Conservation (phyloP, 2,329 filamentous ascomycete species). For the Ceratocystis destructans region DNA sequence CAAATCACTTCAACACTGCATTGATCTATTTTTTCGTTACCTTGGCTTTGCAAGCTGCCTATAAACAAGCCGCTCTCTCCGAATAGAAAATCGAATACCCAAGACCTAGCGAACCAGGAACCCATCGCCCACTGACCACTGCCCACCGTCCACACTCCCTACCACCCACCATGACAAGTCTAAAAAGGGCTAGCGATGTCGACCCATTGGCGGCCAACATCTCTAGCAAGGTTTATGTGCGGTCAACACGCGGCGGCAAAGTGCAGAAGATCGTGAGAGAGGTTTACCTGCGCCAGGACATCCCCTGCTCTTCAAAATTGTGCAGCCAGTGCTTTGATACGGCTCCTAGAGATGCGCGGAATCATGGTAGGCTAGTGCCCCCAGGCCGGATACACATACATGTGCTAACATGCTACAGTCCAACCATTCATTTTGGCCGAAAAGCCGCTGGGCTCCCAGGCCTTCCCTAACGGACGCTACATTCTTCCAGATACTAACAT, state of each 20-base stretch:
- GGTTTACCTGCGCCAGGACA: conserved; percentile 89
- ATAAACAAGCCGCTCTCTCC: neutral
- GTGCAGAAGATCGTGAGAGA: conserved; percentile 98
- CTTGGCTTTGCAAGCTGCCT: neutral
- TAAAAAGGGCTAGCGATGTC: conserved; percentile 43
- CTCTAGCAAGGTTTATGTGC: conserved; percentile 89
- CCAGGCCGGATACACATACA: neutral
- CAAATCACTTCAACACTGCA: neutral
- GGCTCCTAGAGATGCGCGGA: conserved; percentile 66
- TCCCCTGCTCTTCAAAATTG: conserved; percentile 87
- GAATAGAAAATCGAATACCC: neutral
- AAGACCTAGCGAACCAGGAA: neutral
- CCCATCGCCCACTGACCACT: neutral
- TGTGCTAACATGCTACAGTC: conserved; percentile 28
- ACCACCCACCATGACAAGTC: conserved; percentile 42
- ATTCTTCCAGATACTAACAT: conserved; percentile 93
- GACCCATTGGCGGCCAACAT: conserved; percentile 55
- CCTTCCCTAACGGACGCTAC: conserved; percentile 80
- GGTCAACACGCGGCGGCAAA: conserved; percentile 89
- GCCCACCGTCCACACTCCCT: too few relatives aligned
- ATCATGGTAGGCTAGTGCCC: conserved; percentile 47
- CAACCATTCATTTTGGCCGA: conserved; percentile 79
- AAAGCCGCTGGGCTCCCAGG: conserved; percentile 68
- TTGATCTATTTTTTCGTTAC: neutral
- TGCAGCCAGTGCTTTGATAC: conserved; percentile 61